Conservation (phyloP, 352 stramenopile species). For the Pythium guiyangense region DNA sequence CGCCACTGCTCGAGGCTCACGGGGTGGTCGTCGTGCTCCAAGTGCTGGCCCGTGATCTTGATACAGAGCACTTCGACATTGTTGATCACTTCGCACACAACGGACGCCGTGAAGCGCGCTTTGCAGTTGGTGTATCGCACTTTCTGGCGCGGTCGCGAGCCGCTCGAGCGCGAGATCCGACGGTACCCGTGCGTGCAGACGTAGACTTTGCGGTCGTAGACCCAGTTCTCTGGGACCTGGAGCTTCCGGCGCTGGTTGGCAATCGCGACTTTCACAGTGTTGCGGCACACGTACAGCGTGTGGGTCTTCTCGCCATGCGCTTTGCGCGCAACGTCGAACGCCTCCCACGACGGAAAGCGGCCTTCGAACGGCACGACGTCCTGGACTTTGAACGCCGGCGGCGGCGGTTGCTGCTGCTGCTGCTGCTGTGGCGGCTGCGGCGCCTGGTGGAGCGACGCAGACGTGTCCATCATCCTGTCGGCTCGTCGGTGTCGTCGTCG, state of each 20-base stretch:
- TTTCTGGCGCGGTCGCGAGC: slow-evolving; percentile 56
- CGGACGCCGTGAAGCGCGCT: slow-evolving; percentile 59
- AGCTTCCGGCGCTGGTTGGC: slow-evolving; percentile 70
- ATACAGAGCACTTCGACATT: slow-evolving; percentile 56
- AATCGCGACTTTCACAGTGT: slow-evolving; percentile 68
- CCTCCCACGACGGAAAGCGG: slow-evolving; percentile 72
- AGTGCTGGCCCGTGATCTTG: slow-evolving; percentile 53
- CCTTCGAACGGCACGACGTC: slow-evolving; percentile 69
- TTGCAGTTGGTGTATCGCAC: slow-evolving; percentile 68
- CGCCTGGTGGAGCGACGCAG: not conserved
- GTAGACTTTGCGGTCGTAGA: slow-evolving; percentile 75
- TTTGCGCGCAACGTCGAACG: slow-evolving; percentile 58
- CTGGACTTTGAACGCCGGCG: slow-evolving; percentile 22
- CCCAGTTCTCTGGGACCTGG: slow-evolving; percentile 55
- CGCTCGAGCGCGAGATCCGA: slow-evolving; percentile 55
- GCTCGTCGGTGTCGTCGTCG: too few species aligned
- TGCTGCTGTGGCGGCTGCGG: not conserved
- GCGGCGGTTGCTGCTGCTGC: not conserved
- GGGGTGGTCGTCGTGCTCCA: slow-evolving; percentile 63
- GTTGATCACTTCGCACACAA: slow-evolving; percentile 47
- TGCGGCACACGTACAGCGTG: slow-evolving; percentile 80
- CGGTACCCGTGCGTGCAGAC: slow-evolving; percentile 76
- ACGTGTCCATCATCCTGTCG: too few species aligned
- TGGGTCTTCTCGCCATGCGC: slow-evolving; percentile 72
- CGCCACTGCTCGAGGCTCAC: slow-evolving; percentile 64